These are phyloP conservation scores for Babesia gibsoni DNA, from an alignment of 169 alveolate species.

Conservation along the genomic window DNA sequence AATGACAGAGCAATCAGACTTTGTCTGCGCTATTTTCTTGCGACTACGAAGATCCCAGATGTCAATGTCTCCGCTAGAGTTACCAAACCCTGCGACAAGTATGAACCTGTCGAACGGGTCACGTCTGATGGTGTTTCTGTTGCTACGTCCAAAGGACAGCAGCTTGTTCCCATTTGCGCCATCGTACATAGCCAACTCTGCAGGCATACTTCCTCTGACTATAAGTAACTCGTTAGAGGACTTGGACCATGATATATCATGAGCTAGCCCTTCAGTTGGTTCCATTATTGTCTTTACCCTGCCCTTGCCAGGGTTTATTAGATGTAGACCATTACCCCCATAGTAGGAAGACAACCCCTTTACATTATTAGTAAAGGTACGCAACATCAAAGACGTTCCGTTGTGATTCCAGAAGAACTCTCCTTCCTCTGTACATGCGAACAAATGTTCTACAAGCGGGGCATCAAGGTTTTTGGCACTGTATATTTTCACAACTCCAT, in stretches of 20 bases:
- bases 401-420: slow-evolving; percentile 71
- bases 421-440: slow-evolving; percentile 72
- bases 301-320: slow-evolving; percentile 47
- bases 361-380: slow-evolving; percentile 70
- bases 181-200: slow-evolving; percentile 65
- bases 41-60: slow-evolving; percentile 80
- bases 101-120: slow-evolving; percentile 75
- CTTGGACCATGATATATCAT: slow-evolving; percentile 74
- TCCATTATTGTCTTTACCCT: slow-evolving; percentile 32
- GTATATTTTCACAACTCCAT: slow-evolving; percentile 39
- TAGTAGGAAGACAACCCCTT: slow-evolving; percentile 69
- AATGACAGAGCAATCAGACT: slow-evolving; percentile 71
- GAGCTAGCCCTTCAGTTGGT: slow-evolving; percentile 67
- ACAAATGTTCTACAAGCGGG: slow-evolving; percentile 49
- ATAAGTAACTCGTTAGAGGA: slow-evolving; percentile 65
- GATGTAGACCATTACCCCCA: slow-evolving; percentile 68
- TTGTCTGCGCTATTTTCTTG: slow-evolving; percentile 69
- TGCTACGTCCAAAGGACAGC: slow-evolving; percentile 74
- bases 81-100: slow-evolving; percentile 89
- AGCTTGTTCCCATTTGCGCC: slow-evolving; percentile 66
- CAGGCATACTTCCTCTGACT: slow-evolving; percentile 72
- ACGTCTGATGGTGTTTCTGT: slow-evolving; percentile 78
- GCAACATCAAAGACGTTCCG: slow-evolving; percentile 64
- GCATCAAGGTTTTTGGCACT: background rate
- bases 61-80: slow-evolving; percentile 87